Evolutionary conservation across 306 rosid genomes (phyloP).

Genomic region (Elaeagnus macrophylla): DNA sequence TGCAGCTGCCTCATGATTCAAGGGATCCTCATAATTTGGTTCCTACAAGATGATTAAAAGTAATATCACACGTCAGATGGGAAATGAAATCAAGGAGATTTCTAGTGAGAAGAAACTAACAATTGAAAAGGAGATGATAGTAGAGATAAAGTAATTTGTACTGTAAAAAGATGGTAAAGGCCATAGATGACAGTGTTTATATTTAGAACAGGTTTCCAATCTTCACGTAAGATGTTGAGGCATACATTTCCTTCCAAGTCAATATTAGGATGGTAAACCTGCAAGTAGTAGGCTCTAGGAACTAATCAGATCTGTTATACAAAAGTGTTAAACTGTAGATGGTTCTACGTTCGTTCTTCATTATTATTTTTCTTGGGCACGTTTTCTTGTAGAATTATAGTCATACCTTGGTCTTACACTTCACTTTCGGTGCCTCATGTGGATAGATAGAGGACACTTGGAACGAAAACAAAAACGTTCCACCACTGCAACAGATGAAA

Average conservation of each 20-base stretch:
- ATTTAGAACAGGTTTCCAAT: conserved; percentile 95
- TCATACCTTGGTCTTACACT: conserved; percentile 91
- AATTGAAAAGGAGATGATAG: not conserved
- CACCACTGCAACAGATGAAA: conserved; percentile 52
- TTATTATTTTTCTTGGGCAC: no score
- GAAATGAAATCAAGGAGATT: not conserved
- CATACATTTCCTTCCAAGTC: conserved; percentile 97
- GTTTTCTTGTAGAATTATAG: conserved; percentile 2
- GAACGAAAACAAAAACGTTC: conserved; percentile 68
- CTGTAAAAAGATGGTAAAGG: conserved; percentile 82
- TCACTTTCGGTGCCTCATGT: conserved; percentile 88
- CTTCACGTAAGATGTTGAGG: conserved; percentile 90
- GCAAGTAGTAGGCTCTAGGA: conserved; percentile 14
- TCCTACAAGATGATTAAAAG: conserved; percentile 37
- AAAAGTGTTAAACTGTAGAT: not conserved
- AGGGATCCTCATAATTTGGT: conserved; percentile 89
- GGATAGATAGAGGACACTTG: conserved; percentile 77
- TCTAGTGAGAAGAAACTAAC: no score
- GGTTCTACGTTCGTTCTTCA: no score
- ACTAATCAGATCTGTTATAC: conserved; percentile 2
- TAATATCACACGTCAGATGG: conserved; percentile 6
- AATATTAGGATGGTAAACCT: conserved; percentile 93
- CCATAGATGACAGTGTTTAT: conserved; percentile 81
- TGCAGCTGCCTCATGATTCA: conserved; percentile 87
- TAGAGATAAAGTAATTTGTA: conserved; percentile 13